A percentile compares a stretch with the other conserved stretches of the same genome.
Evolutionary conservation across 768 basidiomycete species (phyloP).

Genomic region (Collybiopsis luxurians): DNA sequence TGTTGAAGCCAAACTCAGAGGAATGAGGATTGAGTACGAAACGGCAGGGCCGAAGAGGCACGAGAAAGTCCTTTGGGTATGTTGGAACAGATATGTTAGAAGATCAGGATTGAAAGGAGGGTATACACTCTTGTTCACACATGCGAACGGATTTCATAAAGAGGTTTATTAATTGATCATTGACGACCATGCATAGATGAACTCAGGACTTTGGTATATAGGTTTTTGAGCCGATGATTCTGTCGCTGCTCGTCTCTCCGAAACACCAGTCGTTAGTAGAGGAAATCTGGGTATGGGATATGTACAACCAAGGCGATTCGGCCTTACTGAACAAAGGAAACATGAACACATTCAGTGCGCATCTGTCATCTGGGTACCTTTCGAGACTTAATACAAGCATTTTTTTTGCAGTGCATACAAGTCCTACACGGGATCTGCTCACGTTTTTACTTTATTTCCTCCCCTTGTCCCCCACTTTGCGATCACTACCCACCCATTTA

Average conservation of each 20-base stretch:
- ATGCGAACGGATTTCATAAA: constrained; percentile 88
- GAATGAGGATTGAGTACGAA: constrained; percentile 26
- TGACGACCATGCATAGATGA: not conserved
- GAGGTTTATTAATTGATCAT: constrained; percentile 55
- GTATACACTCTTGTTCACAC: constrained; percentile 67
- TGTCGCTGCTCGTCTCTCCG: constrained; percentile 43
- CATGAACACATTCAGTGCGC: constrained; percentile 60
- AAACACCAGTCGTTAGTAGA: constrained; percentile 36
- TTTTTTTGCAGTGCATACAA: constrained; percentile 69
- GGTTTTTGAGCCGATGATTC: constrained; percentile 78
- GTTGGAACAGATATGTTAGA: constrained; percentile 64
- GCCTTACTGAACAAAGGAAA: constrained; percentile 60
- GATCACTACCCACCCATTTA: constrained; percentile 51
- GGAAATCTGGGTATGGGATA: constrained; percentile 84
- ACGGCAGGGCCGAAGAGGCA: not conserved
- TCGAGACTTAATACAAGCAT: not conserved
- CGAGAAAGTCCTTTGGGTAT: constrained; percentile 56
- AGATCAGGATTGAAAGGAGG: constrained; percentile 1
- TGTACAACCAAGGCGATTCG: constrained; percentile 85
- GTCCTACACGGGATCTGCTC: constrained; percentile 69
- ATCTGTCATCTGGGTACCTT: not conserved
- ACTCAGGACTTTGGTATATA: constrained; percentile 26
- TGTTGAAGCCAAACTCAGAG: constrained; percentile 21
- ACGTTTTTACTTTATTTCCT: constrained; percentile 72
- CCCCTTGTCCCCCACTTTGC: constrained; percentile 34